phyloP scores from a whole-genome alignment of 1,139 yeast genomes.

The Kodamaea suecica region DNA sequence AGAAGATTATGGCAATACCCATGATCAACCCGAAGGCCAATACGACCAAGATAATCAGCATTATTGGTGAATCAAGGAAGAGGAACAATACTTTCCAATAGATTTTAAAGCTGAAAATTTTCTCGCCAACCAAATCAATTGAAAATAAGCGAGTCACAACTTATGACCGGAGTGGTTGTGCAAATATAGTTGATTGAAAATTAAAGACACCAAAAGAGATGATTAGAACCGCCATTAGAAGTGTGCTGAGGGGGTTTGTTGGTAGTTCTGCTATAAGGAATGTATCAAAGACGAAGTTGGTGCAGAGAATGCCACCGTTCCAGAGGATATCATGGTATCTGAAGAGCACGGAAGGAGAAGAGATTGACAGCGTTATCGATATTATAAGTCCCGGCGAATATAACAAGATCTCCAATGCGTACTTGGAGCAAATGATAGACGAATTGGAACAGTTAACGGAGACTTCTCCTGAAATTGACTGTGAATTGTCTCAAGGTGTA shows the following conservation, averaged over 20 bases:
- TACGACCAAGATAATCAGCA: slow-evolving; percentile 29
- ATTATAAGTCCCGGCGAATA: slow-evolving; percentile 48
- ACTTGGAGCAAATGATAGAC: slow-evolving; percentile 62
- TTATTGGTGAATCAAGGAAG: slow-evolving; percentile 10
- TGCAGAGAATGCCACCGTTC: no score
- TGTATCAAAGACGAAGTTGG: no score
- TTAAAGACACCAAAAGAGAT: no score
- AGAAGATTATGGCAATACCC: slow-evolving; percentile 24
- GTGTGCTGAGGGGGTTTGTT: not conserved
- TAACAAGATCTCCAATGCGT: slow-evolving; percentile 55
- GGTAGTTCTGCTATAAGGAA: no score
- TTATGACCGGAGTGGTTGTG: no score
- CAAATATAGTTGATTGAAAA: no score
- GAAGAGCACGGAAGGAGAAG: slow-evolving; percentile 48
- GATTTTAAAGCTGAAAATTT: slow-evolving; percentile 1
- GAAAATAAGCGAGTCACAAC: not conserved
- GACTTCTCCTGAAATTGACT: slow-evolving; percentile 58
- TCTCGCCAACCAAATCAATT: slow-evolving; percentile 1
- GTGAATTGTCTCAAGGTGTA: slow-evolving; percentile 84
- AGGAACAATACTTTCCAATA: not conserved
- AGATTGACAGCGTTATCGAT: slow-evolving; percentile 49
- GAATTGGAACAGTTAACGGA: slow-evolving; percentile 65
- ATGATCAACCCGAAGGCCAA: slow-evolving; percentile 20
- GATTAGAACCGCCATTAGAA: not conserved
- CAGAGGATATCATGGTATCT: no score